Conservation (phyloP, 371 early-diverging fungal genomes). For the Thermomucor indicae-seudaticae region DNA sequence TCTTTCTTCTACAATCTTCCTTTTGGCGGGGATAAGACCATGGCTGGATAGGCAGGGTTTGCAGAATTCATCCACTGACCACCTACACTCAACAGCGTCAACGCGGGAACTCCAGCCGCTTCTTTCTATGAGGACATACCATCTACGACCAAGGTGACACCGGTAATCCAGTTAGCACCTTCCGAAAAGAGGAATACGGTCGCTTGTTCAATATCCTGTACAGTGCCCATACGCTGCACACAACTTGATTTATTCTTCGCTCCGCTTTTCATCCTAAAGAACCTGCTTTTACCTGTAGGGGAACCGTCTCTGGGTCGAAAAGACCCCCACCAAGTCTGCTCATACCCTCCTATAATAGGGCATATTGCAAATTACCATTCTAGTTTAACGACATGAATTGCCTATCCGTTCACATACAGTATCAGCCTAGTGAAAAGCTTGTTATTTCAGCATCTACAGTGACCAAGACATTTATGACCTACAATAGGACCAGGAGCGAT, state of each 20-base stretch:
- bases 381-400: too few relatives aligned
- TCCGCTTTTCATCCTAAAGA: too few relatives aligned
- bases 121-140: slow-evolving; percentile 40
- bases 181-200: slow-evolving; percentile 70
- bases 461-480: slow-evolving; percentile 1
- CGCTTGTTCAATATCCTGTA: slow-evolving; percentile 68
- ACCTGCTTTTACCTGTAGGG: slow-evolving; percentile 33
- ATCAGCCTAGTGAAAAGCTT: too few relatives aligned
- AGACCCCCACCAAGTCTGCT: slow-evolving; percentile 22
- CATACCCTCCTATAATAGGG: slow-evolving; percentile 27
- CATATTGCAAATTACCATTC: too few relatives aligned
- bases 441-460: too few relatives aligned
- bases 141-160: slow-evolving; percentile 66
- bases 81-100: slow-evolving; percentile 3
- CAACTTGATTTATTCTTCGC: too few relatives aligned
- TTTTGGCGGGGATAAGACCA: slow-evolving; percentile 12
- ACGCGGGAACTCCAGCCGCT: too few relatives aligned
- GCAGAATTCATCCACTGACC: slow-evolving; percentile 50
- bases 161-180: slow-evolving; percentile 58
- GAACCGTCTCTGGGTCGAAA: slow-evolving; percentile 17
- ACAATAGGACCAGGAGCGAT: slow-evolving; percentile 51
- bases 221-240: slow-evolving; percentile 52
- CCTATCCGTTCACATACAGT: too few relatives aligned
- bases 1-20: not conserved
- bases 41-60: slow-evolving; percentile 21